Evolutionary conservation across 2,329 filamentous ascomycete genomes (phyloP).

Genomic region (Stachybotrys chartarum): DNA sequence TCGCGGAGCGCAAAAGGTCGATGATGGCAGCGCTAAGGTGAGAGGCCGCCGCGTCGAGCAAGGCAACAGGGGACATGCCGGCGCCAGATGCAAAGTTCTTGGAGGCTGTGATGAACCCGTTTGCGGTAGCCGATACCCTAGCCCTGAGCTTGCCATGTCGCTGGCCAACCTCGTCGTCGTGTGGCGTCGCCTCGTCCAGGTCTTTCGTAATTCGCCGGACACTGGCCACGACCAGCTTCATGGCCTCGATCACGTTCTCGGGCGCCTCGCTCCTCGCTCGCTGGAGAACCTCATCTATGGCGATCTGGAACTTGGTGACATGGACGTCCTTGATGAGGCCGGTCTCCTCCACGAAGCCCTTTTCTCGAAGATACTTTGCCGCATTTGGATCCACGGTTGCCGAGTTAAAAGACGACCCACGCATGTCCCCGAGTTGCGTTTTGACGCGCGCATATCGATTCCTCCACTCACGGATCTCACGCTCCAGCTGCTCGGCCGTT

Average conservation of each 20-base stretch:
- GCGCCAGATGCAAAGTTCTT: conserved; percentile 82
- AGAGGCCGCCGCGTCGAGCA: conserved; percentile 87
- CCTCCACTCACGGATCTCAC: conserved; percentile 85
- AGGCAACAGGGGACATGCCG: conserved; percentile 84
- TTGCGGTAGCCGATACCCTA: conserved; percentile 85
- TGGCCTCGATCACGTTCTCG: conserved; percentile 69
- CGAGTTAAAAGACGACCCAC: conserved; percentile 67
- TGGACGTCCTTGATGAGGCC: conserved; percentile 87
- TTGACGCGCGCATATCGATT: conserved; percentile 82
- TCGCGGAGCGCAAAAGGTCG: conserved; percentile 75
- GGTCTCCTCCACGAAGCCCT: conserved; percentile 59
- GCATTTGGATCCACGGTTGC: conserved; percentile 63
- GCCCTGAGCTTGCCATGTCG: conserved; percentile 66
- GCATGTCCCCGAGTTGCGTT: conserved; percentile 75
- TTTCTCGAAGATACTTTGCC: conserved; percentile 58
- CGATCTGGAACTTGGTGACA: conserved; percentile 90
- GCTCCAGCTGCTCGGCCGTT: conserved; percentile 69
- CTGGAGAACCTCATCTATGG: conserved; percentile 83
- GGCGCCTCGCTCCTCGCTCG: conserved; percentile 68
- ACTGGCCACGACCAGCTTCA: conserved; percentile 78
- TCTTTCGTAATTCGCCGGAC: conserved; percentile 82
- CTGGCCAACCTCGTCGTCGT: conserved; percentile 46
- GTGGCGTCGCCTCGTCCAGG: conserved; percentile 52
- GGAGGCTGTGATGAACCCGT: conserved; percentile 89
- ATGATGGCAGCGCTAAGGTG: conserved; percentile 82